Base-by-base conservation (phyloP, 1,284 basidiomycete species). In the Pulchroboletus neoregius region DNA sequence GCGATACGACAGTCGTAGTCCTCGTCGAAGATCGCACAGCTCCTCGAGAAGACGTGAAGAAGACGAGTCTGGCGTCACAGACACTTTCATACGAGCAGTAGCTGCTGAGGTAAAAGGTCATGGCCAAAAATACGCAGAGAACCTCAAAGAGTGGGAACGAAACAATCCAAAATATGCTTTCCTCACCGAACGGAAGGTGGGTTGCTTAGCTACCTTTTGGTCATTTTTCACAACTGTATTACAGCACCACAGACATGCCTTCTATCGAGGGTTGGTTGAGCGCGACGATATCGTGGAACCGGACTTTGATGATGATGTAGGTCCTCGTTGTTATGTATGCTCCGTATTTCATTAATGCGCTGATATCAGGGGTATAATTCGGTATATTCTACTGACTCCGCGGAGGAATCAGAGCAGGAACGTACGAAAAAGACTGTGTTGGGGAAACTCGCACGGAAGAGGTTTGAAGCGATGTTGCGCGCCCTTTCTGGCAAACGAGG, bases 311-410 rank as follows among this genome's bases (percentile, higher is more conserved):
- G 94, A 97, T 59, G 90, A 94, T 56, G 92, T 85, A 51, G 42
- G 76, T 69, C 15, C 5, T 45, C 26, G 20, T 51, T 45, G 37
- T 43, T 24, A 12, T 39, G 16, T 23, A 22, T 38, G 26, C 8
- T 27, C n/a, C 23, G n/a, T 22, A 15, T 33, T 18, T 47, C 47
- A 32, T 45, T 38, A 39, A 52, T 32, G 30, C 28, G 15, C 22
- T 41, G 26, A 38, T 39, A 15, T 46, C 61, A 94, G 91, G 93
- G 94, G 5, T 89, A 91, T 60, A 87, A 92, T 54, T 92, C 90
- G 0, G 74, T 94, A 5, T 95, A 94, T 67, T 96, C 94, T 0
- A 94, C 91, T 11, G 95, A 98, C 66, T 93, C 93, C 31, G 93
- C 83, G 6, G 94, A 98, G 67, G 94, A 95, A 46, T 91, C 87